phyloP scores from a whole-genome alignment of 2,329 filamentous ascomycete genomes.

The Cyphellophora attinorum region DNA sequence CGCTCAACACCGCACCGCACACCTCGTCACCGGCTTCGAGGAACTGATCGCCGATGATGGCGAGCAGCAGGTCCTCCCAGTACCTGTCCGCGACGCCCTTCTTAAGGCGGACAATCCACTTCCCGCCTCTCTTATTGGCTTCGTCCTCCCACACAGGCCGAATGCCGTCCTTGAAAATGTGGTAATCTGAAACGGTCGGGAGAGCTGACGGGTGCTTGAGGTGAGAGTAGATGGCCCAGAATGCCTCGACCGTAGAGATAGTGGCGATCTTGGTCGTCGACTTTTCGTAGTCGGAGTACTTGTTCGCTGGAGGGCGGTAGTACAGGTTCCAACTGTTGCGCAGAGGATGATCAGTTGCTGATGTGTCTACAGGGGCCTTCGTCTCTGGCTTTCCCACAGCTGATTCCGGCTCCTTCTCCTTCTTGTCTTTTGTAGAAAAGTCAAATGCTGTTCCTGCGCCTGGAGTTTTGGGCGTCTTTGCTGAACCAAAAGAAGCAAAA shows the following conservation, averaged over 20 bases:
- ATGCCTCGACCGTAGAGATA: constrained; percentile 76
- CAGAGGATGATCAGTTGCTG: constrained; percentile 47
- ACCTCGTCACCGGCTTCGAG: constrained; percentile 86
- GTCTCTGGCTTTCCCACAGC: constrained; percentile 27
- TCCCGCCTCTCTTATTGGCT: constrained; percentile 89
- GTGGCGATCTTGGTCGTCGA: constrained; percentile 79
- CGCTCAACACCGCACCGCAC: constrained; percentile 87
- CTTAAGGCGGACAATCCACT: constrained; percentile 95
- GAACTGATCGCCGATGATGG: constrained; percentile 90
- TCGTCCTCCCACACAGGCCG: constrained; percentile 98
- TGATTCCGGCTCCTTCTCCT: constrained; percentile 39
- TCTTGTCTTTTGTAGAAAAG: constrained; percentile 59
- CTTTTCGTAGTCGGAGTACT: constrained; percentile 97
- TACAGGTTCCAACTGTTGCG: constrained; percentile 92
- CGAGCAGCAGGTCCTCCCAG: constrained; percentile 89
- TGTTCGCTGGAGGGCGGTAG: constrained; percentile 82
- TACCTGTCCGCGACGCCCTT: constrained; percentile 95
- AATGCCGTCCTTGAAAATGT: constrained; percentile 93
- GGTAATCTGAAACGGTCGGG: constrained; percentile 91
- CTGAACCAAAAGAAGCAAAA: constrained; percentile 84
- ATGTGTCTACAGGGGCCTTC: constrained; percentile 21
- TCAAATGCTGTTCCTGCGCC: constrained; percentile 63
- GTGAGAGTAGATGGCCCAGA: constrained; percentile 81
- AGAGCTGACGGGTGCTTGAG: constrained; percentile 80
- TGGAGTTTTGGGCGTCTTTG: constrained; percentile 80